A percentile compares a stretch with the other conserved stretches of the same genome.
Conservation (phyloP, 2,329 filamentous ascomycete species). For the Trichoderma sp. region DNA sequence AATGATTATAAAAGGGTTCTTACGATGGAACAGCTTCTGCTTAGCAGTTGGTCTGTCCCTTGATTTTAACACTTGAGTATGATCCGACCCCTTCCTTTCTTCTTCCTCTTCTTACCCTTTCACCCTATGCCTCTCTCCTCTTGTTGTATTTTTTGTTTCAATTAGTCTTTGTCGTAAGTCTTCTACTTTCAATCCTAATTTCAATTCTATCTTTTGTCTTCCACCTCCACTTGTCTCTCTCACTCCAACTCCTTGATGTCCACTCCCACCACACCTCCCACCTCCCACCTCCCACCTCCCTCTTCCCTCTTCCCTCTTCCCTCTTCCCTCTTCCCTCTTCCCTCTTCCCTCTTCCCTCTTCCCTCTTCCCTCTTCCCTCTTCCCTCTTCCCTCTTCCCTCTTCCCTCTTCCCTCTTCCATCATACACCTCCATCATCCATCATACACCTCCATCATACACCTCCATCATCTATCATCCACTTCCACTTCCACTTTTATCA, state of each 20-base stretch:
- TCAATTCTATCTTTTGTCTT: not conserved
- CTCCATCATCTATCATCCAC: not conserved
- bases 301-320: not conserved
- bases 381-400: not conserved
- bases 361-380: not conserved
- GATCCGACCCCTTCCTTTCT: not conserved
- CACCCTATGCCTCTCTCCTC: not conserved
- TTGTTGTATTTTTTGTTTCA: not conserved
- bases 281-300: not conserved
- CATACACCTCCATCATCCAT: not conserved
- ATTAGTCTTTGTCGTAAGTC: not conserved
- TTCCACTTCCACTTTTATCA: no score
- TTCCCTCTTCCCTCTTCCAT: not conserved
- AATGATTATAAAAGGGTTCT: slow-evolving; percentile 8
- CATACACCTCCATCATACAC: not conserved
- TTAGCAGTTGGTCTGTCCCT: not conserved
- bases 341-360: not conserved
- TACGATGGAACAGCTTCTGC: not conserved
- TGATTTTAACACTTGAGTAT: not conserved
- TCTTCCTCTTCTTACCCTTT: not conserved
- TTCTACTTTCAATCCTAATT: not conserved
- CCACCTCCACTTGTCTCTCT: not conserved
- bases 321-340: not conserved
- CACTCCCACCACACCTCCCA: not conserved
- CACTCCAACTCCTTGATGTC: no score